These are phyloP conservation scores for Cyberlindnera xylosilytica DNA, from an alignment of 805 yeast genomes.

Conservation along the genomic window DNA sequence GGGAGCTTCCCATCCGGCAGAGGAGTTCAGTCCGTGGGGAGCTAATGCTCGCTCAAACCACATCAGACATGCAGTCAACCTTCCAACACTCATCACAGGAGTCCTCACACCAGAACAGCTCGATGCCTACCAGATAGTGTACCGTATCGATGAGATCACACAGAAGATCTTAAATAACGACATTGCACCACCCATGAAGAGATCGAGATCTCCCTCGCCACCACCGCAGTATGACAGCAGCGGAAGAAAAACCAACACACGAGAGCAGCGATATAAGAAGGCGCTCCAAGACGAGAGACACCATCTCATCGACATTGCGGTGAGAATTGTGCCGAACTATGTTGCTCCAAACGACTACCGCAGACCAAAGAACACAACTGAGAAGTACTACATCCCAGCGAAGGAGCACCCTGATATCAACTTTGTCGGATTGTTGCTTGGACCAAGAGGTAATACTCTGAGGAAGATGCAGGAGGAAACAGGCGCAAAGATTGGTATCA, in stretches of 20 bases:
- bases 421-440: conserved; percentile 85
- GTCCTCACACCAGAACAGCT: conserved; percentile 72
- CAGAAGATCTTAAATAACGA: conserved; percentile 50
- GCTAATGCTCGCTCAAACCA: conserved; percentile 13
- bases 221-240: conserved; percentile 83
- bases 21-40: conserved; percentile 16
- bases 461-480: conserved; percentile 76
- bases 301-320: conserved; percentile 69
- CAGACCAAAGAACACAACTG: conserved; percentile 67
- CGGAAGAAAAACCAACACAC: conserved; percentile 85
- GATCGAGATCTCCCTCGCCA: conserved; percentile 75
- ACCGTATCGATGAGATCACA: conserved; percentile 79
- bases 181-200: conserved; percentile 44
- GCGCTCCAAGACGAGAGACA: conserved; percentile 78
- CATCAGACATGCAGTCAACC: conserved; percentile 16
- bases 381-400: conserved; percentile 82
- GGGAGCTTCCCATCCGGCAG: neutral
- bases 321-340: conserved; percentile 69
- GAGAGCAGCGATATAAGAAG: conserved; percentile 63
- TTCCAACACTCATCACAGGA: conserved; percentile 44
- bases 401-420: conserved; percentile 88
- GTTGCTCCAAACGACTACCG: conserved; percentile 77
- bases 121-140: conserved; percentile 64
- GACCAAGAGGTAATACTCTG: conserved; percentile 94
- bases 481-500: conserved; percentile 84